phyloP scores from a whole-genome alignment of 768 basidiomycete species.

The Psilocybe sp. region DNA sequence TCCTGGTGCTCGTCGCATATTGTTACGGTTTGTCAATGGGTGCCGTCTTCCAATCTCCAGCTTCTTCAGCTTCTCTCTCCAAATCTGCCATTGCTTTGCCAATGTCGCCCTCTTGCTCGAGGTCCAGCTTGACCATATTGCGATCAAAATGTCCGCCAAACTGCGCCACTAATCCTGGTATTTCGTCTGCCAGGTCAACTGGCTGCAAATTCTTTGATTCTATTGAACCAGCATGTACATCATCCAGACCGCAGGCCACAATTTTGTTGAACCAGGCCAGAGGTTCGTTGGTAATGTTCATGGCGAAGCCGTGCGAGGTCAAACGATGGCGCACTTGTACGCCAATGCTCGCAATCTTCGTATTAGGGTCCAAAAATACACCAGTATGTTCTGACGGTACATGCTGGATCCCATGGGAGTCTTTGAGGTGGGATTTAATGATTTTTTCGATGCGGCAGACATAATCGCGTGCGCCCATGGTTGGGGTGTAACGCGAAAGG shows the following conservation, averaged over 20 bases:
- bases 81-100: conserved; percentile 43
- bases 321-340: conserved; percentile 94
- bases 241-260: conserved; percentile 86
- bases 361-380: conserved; percentile 75
- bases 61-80: conserved; percentile 41
- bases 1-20: background rate
- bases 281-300: conserved; percentile 86
- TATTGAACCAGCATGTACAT: conserved; percentile 77
- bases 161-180: conserved; percentile 44
- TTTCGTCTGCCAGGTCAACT: conserved; percentile 46
- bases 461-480: conserved; percentile 74
- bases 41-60: conserved; percentile 37
- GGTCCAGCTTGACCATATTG: conserved; percentile 42
- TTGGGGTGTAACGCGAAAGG: conserved; percentile 73
- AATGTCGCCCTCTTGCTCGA: conserved; percentile 42
- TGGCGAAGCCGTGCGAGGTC: conserved; percentile 91
- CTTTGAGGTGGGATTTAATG: conserved; percentile 59
- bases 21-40: background rate
- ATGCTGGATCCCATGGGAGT: conserved; percentile 55
- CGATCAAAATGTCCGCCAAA: conserved; percentile 50
- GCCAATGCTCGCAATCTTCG: conserved; percentile 94
- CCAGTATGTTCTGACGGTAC: conserved; percentile 81
- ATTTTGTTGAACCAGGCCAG: conserved; percentile 82
- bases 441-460: conserved; percentile 79
- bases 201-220: conserved; percentile 38